Base-by-base conservation (phyloP, 2,329 filamentous ascomycete genomes). In the Xylariaceae sp. region DNA sequence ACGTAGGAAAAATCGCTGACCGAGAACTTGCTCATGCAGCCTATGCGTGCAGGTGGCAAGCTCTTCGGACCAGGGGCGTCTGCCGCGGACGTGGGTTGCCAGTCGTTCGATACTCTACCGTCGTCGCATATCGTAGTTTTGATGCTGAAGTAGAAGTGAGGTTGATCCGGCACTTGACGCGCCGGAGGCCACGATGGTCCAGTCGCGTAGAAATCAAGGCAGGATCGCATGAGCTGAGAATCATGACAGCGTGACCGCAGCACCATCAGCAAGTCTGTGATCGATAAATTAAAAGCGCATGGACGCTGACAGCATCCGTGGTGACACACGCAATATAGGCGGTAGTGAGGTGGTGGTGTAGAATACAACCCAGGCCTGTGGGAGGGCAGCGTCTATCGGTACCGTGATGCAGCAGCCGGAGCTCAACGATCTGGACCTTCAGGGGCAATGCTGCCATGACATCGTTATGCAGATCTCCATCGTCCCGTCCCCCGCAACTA, bases 371-470 rank as follows among this genome's bases (percentile, higher is more conserved):
- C 33, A 35, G 8, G 33, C 33, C 33, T 12, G 18, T 8, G 16
- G 16, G 33, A 19, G 15, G 33, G 15, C 13, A n/a, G 13, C 30
- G 8, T 15, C 16, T 17, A 32, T n/a, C 16, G 16, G 13, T 32
- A 17, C 8, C 30, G 13, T 15, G 30, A 32, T 8, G 7, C 13
- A 19, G 33, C 12, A 4, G 11, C 11, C 12, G 33, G 13, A 17
- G 6, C 8, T n/a, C 30, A 17, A n/a, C 13, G 30, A 17, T n/a
- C 13, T n/a, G 30, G 6, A 32, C 6, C 13, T 17, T 19, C 19
- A 37, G 19, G 33, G 33, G 33, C 33, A 35, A 35, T n/a, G n/a
- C n/a, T n/a, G n/a, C n/a, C n/a, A n/a, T 35, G 36, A 38, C 36
- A 38, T 38, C 36, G 29, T 31, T 31, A 15, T 29, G 36, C 36